Conservation (phyloP, 352 stramenopile species). For the Phytophthora europaea region DNA sequence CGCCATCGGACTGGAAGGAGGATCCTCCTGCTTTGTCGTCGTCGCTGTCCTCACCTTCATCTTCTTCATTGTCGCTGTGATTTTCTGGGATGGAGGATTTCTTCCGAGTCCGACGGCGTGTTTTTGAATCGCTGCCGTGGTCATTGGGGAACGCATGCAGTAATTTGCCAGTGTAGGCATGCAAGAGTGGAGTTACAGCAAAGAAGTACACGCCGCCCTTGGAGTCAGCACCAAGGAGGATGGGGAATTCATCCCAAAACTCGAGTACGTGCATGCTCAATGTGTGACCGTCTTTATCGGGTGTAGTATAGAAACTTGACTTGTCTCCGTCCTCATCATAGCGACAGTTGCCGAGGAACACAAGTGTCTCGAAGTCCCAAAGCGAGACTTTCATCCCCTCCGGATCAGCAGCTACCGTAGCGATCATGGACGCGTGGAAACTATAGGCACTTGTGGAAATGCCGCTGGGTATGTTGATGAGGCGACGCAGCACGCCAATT, state of each 20-base stretch:
- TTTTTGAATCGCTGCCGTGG: conserved; percentile 11
- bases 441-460: conserved; percentile 71
- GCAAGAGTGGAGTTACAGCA: conserved; percentile 50
- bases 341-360: conserved; percentile 50
- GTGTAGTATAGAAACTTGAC: conserved; percentile 6
- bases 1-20: neutral
- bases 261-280: conserved; percentile 53
- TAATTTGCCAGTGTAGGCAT: conserved; percentile 57
- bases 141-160: conserved; percentile 72
- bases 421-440: conserved; percentile 74
- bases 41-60: conserved; percentile 2
- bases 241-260: conserved; percentile 80
- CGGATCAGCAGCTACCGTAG: conserved; percentile 53
- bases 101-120: neutral
- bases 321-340: conserved; percentile 26
- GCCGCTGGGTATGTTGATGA: conserved; percentile 67
- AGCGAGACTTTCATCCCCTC: conserved; percentile 53
- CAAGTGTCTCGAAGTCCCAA: conserved; percentile 86
- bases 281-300: conserved; percentile 3
- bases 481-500: conserved; percentile 59
- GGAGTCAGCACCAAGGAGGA: conserved; percentile 62
- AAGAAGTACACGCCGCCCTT: conserved; percentile 73
- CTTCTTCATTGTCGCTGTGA: conserved; percentile 20
- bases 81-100: conserved; percentile 21
- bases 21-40: neutral